phyloP scores from a whole-genome alignment of 169 alveolate genomes.

The Miamiensis avidus region DNA sequence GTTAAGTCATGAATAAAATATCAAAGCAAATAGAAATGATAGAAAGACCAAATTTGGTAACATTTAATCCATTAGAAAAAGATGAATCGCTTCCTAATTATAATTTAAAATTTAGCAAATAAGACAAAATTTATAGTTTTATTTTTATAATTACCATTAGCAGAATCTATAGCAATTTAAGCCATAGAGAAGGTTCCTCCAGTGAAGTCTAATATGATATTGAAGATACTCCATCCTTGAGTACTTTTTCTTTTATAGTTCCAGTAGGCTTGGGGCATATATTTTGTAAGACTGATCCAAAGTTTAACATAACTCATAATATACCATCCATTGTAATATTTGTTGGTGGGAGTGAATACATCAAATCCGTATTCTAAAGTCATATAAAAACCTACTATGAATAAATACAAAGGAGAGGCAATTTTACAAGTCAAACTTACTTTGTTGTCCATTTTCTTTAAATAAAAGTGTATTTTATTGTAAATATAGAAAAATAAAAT shows the following conservation, averaged over 20 bases:
- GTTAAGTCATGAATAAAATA: slow-evolving; percentile 74
- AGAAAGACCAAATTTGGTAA: slow-evolving; percentile 70
- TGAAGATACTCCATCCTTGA: slow-evolving; percentile 85
- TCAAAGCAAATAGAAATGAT: slow-evolving; percentile 73
- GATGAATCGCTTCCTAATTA: background rate
- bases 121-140: no score
- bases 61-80: slow-evolving; percentile 39
- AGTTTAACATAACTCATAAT: slow-evolving; percentile 72
- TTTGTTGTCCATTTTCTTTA: no score
- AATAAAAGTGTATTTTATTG: no score
- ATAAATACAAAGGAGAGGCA: background rate
- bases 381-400: no score
- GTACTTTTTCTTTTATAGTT: slow-evolving; percentile 81
- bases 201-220: slow-evolving; percentile 75
- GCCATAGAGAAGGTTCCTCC: slow-evolving; percentile 79
- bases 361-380: background rate
- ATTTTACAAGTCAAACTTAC: background rate
- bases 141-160: slow-evolving; percentile 46
- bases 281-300: slow-evolving; percentile 80
- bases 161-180: slow-evolving; percentile 65
- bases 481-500: no score
- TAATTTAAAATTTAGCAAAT: slow-evolving; percentile 33
- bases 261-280: slow-evolving; percentile 75
- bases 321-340: background rate
- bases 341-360: background rate